phyloP scores from a whole-genome alignment of 306 rosid genomes.

The Elaeagnus macrophylla region DNA sequence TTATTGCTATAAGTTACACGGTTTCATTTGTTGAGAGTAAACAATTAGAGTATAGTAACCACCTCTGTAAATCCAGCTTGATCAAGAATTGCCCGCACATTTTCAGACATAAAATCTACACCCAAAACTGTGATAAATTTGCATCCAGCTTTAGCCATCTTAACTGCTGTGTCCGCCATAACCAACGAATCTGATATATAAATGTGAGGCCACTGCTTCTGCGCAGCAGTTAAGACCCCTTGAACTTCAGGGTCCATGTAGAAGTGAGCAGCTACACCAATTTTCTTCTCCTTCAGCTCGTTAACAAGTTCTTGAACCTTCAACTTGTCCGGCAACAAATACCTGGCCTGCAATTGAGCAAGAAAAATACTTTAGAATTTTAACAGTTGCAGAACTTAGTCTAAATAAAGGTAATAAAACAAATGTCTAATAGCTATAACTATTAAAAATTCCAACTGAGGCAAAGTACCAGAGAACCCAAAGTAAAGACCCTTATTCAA shows the following conservation, averaged over 20 bases:
- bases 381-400: neutral
- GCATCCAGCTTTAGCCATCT: constrained; percentile 89
- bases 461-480: too few relatives aligned
- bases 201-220: constrained; percentile 94
- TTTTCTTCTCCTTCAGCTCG: constrained; percentile 71
- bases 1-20: constrained; percentile 6
- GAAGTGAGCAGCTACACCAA: constrained; percentile 94
- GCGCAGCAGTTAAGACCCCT: constrained; percentile 86
- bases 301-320: constrained; percentile 57
- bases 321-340: constrained; percentile 52
- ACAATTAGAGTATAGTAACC: constrained; percentile 9
- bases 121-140: constrained; percentile 75
- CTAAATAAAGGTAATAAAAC: neutral
- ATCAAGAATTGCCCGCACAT: constrained; percentile 96
- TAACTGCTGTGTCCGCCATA: constrained; percentile 90
- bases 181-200: constrained; percentile 93
- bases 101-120: constrained; percentile 97
- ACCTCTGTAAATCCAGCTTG: constrained; percentile 89
- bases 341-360: constrained; percentile 67
- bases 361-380: constrained; percentile 13
- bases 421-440: neutral
- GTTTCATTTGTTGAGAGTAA: constrained; percentile 1
- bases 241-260: constrained; percentile 99
- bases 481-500: too few relatives aligned
- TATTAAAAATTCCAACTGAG: too few relatives aligned